Evolutionary conservation across 2,329 filamentous ascomycete species (phyloP).

Genomic region (Penicillium nordicum): DNA sequence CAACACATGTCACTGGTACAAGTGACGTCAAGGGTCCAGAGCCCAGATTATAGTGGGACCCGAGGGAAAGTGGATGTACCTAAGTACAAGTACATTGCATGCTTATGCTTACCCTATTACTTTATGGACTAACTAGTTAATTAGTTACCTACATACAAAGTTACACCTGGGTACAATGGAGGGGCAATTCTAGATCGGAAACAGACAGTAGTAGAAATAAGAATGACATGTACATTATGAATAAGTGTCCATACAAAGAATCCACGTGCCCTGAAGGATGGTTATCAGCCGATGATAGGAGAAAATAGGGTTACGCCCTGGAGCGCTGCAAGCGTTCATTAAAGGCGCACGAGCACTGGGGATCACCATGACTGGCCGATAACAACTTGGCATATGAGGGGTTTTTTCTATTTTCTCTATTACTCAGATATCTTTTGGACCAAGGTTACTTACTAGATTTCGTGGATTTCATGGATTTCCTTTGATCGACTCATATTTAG

Average conservation of each 20-base stretch:
- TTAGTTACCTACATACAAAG: not conserved
- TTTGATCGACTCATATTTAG: conserved; percentile 1
- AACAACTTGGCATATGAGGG: conserved; percentile 13
- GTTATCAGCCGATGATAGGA: conserved; percentile 11
- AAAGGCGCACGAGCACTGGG: conserved; percentile 10
- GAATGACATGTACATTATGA: not conserved
- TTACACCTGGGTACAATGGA: not conserved
- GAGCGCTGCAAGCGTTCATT: conserved; percentile 11
- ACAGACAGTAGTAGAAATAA: not conserved
- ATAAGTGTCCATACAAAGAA: not conserved
- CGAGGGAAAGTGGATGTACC: conserved; percentile 8
- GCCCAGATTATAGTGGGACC: conserved; percentile 9
- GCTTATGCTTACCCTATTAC: not conserved
- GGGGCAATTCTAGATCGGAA: not conserved
- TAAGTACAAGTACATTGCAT: not conserved
- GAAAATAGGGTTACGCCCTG: conserved; percentile 12
- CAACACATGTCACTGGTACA: conserved; percentile 4
- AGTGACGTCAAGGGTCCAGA: conserved; percentile 6
- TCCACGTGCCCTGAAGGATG: conserved; percentile 3
- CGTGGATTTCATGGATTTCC: too few relatives aligned
- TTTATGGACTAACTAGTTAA: not conserved
- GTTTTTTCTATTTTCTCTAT: conserved; percentile 2
- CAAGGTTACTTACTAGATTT: not conserved
- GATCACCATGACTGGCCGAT: conserved; percentile 11
- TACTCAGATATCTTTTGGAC: not conserved